A percentile compares a stretch with the other conserved stretches of the same genome.
Conservation (phyloP, 225 moss, liverwort and hornwort species). For the Marchantia paleacea region DNA sequence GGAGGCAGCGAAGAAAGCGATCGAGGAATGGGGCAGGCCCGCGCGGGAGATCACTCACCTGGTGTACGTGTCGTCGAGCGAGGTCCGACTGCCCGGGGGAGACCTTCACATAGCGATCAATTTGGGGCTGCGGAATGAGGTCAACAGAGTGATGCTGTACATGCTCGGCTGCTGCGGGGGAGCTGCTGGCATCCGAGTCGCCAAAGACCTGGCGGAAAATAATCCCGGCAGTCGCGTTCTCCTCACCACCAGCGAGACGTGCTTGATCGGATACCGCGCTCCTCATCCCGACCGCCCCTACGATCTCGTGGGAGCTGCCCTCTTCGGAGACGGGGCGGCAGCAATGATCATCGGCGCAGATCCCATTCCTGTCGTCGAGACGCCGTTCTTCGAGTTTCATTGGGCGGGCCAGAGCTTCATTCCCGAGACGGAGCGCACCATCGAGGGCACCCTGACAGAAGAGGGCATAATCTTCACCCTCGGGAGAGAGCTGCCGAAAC, state of each 20-base stretch:
- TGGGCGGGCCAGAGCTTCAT: slow-evolving; percentile 79
- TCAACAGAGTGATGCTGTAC: slow-evolving; percentile 85
- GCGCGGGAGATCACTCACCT: slow-evolving; percentile 70
- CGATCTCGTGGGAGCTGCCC: slow-evolving; percentile 93
- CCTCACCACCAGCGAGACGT: slow-evolving; percentile 80
- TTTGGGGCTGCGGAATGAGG: slow-evolving; percentile 64
- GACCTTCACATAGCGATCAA: slow-evolving; percentile 65
- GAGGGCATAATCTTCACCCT: slow-evolving; percentile 80
- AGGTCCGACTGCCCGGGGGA: slow-evolving; percentile 84
- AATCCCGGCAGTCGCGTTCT: slow-evolving; percentile 73
- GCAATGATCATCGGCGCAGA: slow-evolving; percentile 81
- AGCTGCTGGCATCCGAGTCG: slow-evolving; percentile 73
- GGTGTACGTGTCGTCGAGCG: slow-evolving; percentile 90
- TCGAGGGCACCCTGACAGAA: slow-evolving; percentile 75
- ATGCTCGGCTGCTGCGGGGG: slow-evolving; percentile 97
- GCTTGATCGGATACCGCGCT: slow-evolving; percentile 72
- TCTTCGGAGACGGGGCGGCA: slow-evolving; percentile 96
- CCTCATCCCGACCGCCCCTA: slow-evolving; percentile 77
- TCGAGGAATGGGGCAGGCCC: slow-evolving; percentile 79
- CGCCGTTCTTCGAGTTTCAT: slow-evolving; percentile 69
- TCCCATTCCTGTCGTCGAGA: slow-evolving; percentile 62
- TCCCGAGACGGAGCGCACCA: slow-evolving; percentile 52
- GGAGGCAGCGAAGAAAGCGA: slow-evolving; percentile 62
- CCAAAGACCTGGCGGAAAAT: slow-evolving; percentile 90
- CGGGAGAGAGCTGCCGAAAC: slow-evolving; percentile 75